phyloP scores from a whole-genome alignment of 225 moss, liverwort and hornwort species.

The Pseudisothecium myosuroides region DNA sequence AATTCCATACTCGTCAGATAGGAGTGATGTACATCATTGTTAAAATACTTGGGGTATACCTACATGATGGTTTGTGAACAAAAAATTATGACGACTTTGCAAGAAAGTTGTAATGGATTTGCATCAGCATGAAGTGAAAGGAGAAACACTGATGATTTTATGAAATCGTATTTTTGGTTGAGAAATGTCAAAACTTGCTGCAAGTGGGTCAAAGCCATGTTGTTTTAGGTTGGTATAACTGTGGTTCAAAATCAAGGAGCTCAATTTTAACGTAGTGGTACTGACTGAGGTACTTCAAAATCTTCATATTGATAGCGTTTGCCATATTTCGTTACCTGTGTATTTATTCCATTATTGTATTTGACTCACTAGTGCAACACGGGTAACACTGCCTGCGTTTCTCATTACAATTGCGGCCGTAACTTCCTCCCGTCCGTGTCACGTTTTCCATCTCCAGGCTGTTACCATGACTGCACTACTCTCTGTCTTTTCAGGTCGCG shows the following conservation, averaged over 20 bases:
- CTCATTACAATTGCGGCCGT: neutral
- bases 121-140: too few species aligned
- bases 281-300: neutral
- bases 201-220: neutral
- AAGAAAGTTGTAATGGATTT: neutral
- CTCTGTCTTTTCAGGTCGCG: neutral
- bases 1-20: neutral
- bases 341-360: neutral
- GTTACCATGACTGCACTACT: neutral
- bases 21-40: neutral
- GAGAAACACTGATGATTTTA: neutral
- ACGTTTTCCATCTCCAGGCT: neutral
- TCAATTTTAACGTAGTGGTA: neutral
- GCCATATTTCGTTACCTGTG: neutral
- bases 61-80: neutral
- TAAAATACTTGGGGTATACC: neutral
- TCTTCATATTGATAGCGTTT: too few species aligned
- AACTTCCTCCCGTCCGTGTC: neutral
- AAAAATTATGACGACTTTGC: too few species aligned
- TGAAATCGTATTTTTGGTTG: neutral
- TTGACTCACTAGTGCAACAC: neutral
- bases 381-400: neutral
- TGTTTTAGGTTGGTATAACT: neutral
- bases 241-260: neutral
- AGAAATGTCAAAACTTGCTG: neutral